Percentiles rank a stretch among this genome's conserved stretches.
These are phyloP conservation scores for Salix brachista DNA, from an alignment of 345 rosid species.

Conservation along the genomic window DNA sequence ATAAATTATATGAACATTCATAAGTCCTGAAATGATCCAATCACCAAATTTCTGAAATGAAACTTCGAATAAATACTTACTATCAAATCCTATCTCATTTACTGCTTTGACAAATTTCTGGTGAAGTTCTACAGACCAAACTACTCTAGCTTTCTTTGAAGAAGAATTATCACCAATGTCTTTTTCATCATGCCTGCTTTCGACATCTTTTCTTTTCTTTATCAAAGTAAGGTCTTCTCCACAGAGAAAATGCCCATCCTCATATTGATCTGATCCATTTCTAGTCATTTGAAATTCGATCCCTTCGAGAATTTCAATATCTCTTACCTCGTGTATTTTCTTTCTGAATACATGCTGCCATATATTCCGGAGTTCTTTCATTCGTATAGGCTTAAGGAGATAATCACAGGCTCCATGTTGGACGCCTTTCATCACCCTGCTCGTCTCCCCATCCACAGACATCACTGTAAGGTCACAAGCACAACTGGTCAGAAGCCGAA, in stretches of 20 bases:
- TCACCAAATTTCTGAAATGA: slow-evolving; percentile 6
- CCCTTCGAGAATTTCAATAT: slow-evolving; percentile 56
- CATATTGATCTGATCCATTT: slow-evolving; percentile 45
- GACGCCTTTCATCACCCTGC: slow-evolving; percentile 89
- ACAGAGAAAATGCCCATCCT: slow-evolving; percentile 42
- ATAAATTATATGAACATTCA: neutral
- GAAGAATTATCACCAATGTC: slow-evolving; percentile 50
- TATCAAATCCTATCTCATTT: slow-evolving; percentile 85
- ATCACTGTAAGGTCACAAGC: slow-evolving; percentile 56
- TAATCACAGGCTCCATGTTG: slow-evolving; percentile 97
- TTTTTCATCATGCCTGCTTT: slow-evolving; percentile 54
- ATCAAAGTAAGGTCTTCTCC: slow-evolving; percentile 57
- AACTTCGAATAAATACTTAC: slow-evolving; percentile 47
- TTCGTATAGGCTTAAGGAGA: slow-evolving; percentile 89
- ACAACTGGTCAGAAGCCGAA: slow-evolving; percentile 20
- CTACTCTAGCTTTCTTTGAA: slow-evolving; percentile 83
- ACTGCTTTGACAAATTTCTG: slow-evolving; percentile 97
- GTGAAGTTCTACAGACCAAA: slow-evolving; percentile 89
- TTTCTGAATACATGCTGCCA: slow-evolving; percentile 96
- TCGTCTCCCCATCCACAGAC: slow-evolving; percentile 96
- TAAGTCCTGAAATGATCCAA: neutral
- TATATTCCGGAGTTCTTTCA: slow-evolving; percentile 94
- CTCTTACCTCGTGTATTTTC: slow-evolving; percentile 75
- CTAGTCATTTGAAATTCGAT: slow-evolving; percentile 47
- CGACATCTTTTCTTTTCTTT: slow-evolving; percentile 67